These are phyloP conservation scores for Fusarium sp. DNA, from an alignment of 2,329 filamentous ascomycete species.

Conservation along the genomic window DNA sequence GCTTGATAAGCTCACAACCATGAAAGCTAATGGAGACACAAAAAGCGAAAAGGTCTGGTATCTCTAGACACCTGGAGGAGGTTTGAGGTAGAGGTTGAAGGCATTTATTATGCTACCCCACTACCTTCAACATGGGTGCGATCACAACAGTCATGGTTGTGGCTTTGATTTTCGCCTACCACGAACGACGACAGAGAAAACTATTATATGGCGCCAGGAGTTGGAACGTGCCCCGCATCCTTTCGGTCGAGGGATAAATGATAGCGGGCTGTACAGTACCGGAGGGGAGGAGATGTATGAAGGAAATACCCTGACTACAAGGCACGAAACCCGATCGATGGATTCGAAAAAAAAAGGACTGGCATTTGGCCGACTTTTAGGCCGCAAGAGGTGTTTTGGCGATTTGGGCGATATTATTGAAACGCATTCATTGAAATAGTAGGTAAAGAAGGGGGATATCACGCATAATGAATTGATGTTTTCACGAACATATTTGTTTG, in stretches of 20 bases:
- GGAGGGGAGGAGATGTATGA: background rate
- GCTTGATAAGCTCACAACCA: constrained; percentile 38
- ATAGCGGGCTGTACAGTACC: background rate
- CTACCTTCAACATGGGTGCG: background rate
- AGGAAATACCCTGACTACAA: background rate
- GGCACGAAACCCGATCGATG: background rate
- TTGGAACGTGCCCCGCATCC: background rate
- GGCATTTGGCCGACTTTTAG: background rate
- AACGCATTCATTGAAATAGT: background rate
- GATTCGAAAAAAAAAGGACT: background rate
- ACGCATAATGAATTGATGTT: constrained; percentile 29
- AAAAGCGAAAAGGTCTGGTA: too few species aligned
- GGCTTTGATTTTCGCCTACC: constrained; percentile 26
- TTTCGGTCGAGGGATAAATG: background rate
- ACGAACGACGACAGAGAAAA: background rate
- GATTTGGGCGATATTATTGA: constrained; percentile 1
- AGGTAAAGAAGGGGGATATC: background rate
- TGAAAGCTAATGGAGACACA: background rate
- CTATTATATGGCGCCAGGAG: too few species aligned
- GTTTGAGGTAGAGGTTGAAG: background rate
- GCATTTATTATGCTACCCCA: background rate
- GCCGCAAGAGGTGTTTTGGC: background rate
- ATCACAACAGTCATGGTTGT: background rate
- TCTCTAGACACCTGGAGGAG: background rate
- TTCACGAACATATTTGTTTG: constrained; percentile 16